Base-by-base conservation (phyloP, 2,329 filamentous ascomycete genomes). In the Cercospora berteroae region DNA sequence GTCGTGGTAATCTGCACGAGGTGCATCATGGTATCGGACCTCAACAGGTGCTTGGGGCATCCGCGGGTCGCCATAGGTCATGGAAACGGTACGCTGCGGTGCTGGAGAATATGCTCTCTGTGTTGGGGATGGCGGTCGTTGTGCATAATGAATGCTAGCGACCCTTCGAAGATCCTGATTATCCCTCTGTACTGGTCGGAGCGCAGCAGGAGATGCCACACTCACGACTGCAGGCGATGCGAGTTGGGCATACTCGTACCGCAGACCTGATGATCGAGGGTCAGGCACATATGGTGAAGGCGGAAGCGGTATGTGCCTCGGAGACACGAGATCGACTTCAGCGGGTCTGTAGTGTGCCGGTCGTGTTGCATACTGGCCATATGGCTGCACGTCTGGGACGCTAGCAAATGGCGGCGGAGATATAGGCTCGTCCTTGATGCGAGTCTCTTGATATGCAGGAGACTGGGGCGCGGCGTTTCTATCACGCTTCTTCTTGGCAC, bases 351-450 rank as follows among this genome's bases (percentile, higher is more conserved):
- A 74, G 55, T 80, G 77, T 16, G 79, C 74, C 56, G 79, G 77
- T 64, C 81, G 75, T 39, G 80, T 79, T 63, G 79, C 79, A 60
- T 80, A 77, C 6, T 62, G 64, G 18, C 29, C 50, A 57, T 55
- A 63, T 16, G 78, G 74, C 50, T 79, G 79, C 29, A 72, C 67
- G 60, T 81, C 79, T 42, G 79, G 68, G 50, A 79, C 70, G 20
- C 73, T 72, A 13, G 81, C 78, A 67, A 88, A 85, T 1, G 85
- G 84, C 50, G 85, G 86, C 20, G 87, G 87, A 12, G 87, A 89
- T 18, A 88, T 79, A 7, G 87, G 86, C 74, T 89, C 87, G 71
- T 86, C 83, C 74, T 89, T 89, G 75, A 89, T 87, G 70, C 83
- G 84, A 8, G 85, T 79, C 64, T 84, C 84, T 29, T 67, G 69